Evolutionary conservation across 2,329 filamentous ascomycete species (phyloP).

Genomic region (Aspergillus puulaauensis): DNA sequence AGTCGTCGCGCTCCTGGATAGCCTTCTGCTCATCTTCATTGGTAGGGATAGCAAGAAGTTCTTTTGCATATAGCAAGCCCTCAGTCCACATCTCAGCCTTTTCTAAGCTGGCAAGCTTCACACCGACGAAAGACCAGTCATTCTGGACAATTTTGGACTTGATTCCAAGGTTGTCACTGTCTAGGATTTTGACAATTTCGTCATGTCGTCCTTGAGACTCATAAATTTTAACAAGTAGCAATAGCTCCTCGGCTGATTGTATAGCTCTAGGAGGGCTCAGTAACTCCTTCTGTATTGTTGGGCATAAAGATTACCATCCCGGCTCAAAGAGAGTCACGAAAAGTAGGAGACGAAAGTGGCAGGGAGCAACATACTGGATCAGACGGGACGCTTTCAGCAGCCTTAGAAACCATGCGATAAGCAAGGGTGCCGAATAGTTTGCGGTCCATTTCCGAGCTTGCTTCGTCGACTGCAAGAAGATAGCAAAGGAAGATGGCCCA

Average conservation of each 20-base stretch:
- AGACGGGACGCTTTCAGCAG: constrained; percentile 43
- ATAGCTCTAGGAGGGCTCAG: constrained; percentile 44
- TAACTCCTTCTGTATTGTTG: constrained; percentile 37
- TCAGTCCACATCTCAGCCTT: constrained; percentile 40
- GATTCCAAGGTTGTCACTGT: constrained; percentile 43
- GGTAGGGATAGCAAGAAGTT: constrained; percentile 36
- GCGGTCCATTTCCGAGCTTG: constrained; percentile 41
- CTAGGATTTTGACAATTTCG: constrained; percentile 44
- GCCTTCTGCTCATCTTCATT: constrained; percentile 28
- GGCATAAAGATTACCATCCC: constrained; percentile 20
- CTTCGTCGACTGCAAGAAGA: constrained; percentile 37
- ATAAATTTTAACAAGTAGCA: constrained; percentile 46
- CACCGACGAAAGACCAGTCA: constrained; percentile 43
- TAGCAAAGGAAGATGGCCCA: constrained; percentile 51
- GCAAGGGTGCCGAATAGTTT: constrained; percentile 52
- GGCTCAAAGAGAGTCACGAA: constrained; percentile 10
- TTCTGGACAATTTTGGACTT: constrained; percentile 44
- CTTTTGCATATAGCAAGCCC: constrained; percentile 35
- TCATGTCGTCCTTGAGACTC: constrained; percentile 39
- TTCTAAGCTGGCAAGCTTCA: constrained; percentile 40
- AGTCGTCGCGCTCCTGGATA: constrained; percentile 44
- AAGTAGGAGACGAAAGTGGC: background rate
- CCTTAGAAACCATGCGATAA: constrained; percentile 50
- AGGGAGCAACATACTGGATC: constrained; percentile 38
- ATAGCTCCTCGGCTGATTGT: constrained; percentile 47